These are phyloP conservation scores for Chenopodium berlandieri DNA, from an alignment of 148 eudicot genomes.

Conservation along the genomic window DNA sequence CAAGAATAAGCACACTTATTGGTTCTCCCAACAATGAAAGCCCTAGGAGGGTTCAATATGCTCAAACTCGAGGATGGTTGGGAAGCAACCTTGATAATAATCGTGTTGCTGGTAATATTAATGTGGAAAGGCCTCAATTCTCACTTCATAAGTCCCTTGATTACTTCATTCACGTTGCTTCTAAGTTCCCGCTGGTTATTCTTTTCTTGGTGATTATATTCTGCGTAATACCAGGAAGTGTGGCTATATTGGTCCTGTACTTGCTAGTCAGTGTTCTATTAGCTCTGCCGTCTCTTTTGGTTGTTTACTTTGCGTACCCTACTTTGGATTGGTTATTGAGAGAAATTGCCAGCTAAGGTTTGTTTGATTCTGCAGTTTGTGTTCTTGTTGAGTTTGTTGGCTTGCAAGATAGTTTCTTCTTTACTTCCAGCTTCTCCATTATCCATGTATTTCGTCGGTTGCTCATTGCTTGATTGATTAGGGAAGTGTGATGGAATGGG, in stretches of 20 bases:
- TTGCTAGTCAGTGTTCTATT: constrained; percentile 43
- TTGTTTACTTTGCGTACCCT: constrained; percentile 49
- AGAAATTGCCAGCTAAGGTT: constrained; percentile 43
- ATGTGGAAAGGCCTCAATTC: constrained; percentile 35
- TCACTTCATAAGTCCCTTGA: constrained; percentile 47
- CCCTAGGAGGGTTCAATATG: constrained; percentile 26
- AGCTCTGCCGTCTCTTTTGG: constrained; percentile 47
- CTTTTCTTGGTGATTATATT: constrained; percentile 36
- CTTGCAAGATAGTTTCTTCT: constrained; percentile 10
- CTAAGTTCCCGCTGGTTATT: constrained; percentile 48
- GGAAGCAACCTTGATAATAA: constrained; percentile 16
- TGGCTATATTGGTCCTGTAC: constrained; percentile 38
- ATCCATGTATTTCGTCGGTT: constrained; percentile 2
- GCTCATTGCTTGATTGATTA: constrained; percentile 7
- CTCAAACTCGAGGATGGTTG: constrained; percentile 26
- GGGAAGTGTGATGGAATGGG: not conserved
- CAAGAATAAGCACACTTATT: constrained; percentile 36
- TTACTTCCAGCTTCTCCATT: not conserved
- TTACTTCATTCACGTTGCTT: constrained; percentile 38
- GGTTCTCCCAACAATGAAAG: constrained; percentile 24
- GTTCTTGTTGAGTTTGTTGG: not conserved
- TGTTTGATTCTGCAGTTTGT: constrained; percentile 9
- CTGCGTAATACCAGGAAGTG: constrained; percentile 45
- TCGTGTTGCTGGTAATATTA: constrained; percentile 13
- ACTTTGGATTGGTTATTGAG: constrained; percentile 49